Conservation (phyloP, 441 rosid species). For the Dalechampia spathulata region DNA sequence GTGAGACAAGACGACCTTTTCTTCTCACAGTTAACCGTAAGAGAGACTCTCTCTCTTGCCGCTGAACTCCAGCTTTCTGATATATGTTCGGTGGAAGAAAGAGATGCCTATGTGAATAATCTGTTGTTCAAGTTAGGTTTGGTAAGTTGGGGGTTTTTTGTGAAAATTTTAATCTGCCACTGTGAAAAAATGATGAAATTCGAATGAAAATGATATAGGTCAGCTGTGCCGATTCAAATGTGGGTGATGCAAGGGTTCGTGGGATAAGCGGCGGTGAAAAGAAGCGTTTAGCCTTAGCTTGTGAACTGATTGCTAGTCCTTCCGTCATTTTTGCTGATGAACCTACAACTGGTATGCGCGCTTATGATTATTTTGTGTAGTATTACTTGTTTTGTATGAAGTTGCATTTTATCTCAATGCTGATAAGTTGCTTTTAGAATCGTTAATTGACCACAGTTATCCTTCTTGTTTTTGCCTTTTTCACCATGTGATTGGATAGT, state of each 20-base stretch:
- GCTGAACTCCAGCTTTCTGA: constrained; percentile 84
- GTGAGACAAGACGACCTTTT: constrained; percentile 94
- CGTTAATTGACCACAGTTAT: background rate
- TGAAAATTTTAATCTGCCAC: no score
- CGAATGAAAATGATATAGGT: constrained; percentile 35
- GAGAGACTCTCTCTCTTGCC: constrained; percentile 88
- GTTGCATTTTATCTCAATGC: constrained; percentile 1
- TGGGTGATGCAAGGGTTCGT: constrained; percentile 95
- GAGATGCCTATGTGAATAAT: constrained; percentile 70
- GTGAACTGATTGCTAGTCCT: constrained; percentile 97
- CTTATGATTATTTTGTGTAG: constrained; percentile 3
- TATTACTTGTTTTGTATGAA: background rate
- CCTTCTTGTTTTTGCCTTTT: background rate
- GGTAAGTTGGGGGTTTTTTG: constrained; percentile 35
- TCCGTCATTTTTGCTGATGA: constrained; percentile 96
- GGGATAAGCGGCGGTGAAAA: constrained; percentile 98
- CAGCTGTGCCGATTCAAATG: constrained; percentile 73
- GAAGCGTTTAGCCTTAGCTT: constrained; percentile 79
- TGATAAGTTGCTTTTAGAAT: background rate
- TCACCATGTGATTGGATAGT: background rate
- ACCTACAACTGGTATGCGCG: constrained; percentile 78
- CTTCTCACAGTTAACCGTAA: constrained; percentile 89
- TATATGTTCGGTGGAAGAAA: constrained; percentile 58
- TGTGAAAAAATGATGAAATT: no score
- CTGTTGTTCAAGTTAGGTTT: constrained; percentile 75